Evolutionary conservation across 2,329 filamentous ascomycete species (phyloP).

Genomic region (Cercospora nicotianae): DNA sequence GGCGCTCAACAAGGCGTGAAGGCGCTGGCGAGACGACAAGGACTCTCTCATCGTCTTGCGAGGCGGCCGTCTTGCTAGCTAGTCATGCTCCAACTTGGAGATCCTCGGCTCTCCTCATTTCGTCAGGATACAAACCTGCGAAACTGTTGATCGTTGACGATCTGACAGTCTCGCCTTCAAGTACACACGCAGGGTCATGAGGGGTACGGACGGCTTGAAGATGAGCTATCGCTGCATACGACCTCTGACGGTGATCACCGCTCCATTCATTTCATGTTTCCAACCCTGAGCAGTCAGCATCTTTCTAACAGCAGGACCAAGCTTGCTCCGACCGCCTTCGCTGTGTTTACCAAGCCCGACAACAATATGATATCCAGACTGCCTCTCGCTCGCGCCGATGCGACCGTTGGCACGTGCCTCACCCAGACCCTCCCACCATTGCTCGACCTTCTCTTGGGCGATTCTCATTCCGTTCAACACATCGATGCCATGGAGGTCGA

Average conservation of each 20-base stretch:
- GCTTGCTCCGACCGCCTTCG: conserved; percentile 68
- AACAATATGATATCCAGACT: conserved; percentile 68
- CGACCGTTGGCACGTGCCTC: conserved; percentile 58
- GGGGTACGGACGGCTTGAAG: not conserved
- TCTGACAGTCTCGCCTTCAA: not conserved
- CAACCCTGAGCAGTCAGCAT: conserved; percentile 77
- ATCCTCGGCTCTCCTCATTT: not conserved
- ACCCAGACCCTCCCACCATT: conserved; percentile 76
- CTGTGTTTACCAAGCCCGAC: conserved; percentile 81
- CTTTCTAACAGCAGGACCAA: conserved; percentile 78
- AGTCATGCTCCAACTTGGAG: not conserved
- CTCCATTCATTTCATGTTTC: conserved; percentile 72
- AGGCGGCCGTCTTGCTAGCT: not conserved
- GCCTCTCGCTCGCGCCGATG: conserved; percentile 47
- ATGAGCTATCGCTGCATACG: conserved; percentile 4
- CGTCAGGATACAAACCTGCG: not conserved
- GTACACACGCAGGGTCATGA: not conserved
- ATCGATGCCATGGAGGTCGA: conserved; percentile 82
- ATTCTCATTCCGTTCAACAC: conserved; percentile 82
- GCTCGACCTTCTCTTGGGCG: conserved; percentile 62
- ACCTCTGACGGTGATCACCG: conserved; percentile 70
- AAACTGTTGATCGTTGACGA: not conserved
- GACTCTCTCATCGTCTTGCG: not conserved
- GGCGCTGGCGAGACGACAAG: conserved; percentile 1
- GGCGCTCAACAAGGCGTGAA: conserved; percentile 10